Conservation (phyloP, 1,284 basidiomycete species). For the Fomitiporia mediterranea region DNA sequence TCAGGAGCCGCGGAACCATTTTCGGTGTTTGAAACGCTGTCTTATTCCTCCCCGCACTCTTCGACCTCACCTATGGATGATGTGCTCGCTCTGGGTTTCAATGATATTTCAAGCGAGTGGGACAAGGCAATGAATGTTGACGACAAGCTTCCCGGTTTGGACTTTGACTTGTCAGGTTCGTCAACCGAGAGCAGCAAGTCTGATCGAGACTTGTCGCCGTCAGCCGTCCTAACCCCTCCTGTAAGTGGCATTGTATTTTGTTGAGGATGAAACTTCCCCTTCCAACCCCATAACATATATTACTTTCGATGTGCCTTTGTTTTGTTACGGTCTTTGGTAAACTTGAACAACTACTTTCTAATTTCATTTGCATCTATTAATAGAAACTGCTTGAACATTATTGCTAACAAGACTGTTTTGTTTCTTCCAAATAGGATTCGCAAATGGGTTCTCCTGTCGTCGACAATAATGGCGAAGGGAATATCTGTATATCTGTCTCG, state of each 20-base stretch:
- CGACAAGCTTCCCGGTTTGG: neutral
- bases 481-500: constrained; percentile 63
- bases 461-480: constrained; percentile 28
- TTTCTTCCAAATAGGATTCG: constrained; percentile 26
- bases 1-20: neutral
- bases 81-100: neutral
- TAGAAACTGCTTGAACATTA: neutral
- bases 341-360: neutral
- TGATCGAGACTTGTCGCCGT: constrained; percentile 9
- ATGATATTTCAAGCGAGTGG: constrained; percentile 7
- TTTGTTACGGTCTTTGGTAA: neutral
- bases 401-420: neutral
- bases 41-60: neutral
- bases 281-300: too few relatives aligned
- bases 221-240: constrained; percentile 19
- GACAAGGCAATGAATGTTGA: constrained; percentile 1
- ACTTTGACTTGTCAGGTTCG: neutral
- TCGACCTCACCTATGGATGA: neutral
- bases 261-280: neutral
- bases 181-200: constrained; percentile 10
- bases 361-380: neutral
- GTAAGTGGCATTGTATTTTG: constrained; percentile 7
- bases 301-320: neutral
- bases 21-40: neutral
- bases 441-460: constrained; percentile 32